Base-by-base conservation (phyloP, 345 rosid species). In the Gossypium rotundifolium region DNA sequence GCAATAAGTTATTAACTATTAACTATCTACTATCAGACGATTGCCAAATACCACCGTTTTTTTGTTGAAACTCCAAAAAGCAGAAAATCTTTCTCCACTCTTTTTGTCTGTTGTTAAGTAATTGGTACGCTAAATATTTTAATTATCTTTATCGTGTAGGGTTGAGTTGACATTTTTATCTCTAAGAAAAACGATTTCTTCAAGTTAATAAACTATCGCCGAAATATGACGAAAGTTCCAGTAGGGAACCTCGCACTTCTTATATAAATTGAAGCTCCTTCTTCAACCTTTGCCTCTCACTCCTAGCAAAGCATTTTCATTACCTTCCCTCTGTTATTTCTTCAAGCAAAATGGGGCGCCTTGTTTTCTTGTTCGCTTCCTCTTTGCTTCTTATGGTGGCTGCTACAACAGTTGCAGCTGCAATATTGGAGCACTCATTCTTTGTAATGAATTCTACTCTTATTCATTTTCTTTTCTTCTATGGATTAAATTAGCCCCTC, bases 361-460 rank as follows among this genome's bases (percentile, higher is more conserved):
- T 71, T 77, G 74, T 53, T 72, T 72, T 83, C 72, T 77, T 78
- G 80, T 65, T 83, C 48, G 74, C 80, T 2, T 85, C 63, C 33
- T 75, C 82, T 79, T 75, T 80, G 18, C 63, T 83, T 62, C 74
- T 87, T 52, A 23, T 87, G 0, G 81, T 86, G 0, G 80, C 79
- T 52, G 69, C 77, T 75, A 86, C 88, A 73, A 72, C 92, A 1
- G 93, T 93, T 74, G 87, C 92, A 20, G 90, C 87, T 11, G 89
- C 86, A 29, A 79, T 86, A 46, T 90, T 94, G n/a, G 92, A 92
- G 62, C 93, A 92, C 78, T 77, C 97, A 11, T 88, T 94, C 77
- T 11, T 82, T 64, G 98, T 90, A 94, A 86, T 55, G 2, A 7
- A 18, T 51, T 61, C 61, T n/a, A 11, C 55, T n/a, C 42, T 10